phyloP scores from a whole-genome alignment of 2,329 filamentous ascomycete genomes.

The Aspergillus versicolor region DNA sequence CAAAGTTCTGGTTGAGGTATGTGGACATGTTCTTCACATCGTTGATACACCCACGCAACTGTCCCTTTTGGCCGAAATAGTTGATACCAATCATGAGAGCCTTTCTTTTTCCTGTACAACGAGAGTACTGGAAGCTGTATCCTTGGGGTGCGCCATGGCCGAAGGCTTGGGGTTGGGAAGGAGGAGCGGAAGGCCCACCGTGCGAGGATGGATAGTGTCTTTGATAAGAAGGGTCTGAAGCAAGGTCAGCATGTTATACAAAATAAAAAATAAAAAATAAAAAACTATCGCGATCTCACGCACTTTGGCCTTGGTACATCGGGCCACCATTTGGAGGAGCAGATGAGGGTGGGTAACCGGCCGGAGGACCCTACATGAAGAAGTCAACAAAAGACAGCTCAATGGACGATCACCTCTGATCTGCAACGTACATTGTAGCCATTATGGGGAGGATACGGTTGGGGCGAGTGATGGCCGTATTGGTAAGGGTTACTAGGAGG shows the following conservation, averaged over 20 bases:
- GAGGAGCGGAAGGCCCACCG: constrained; percentile 64
- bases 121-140: constrained; percentile 88
- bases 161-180: constrained; percentile 67
- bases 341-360: constrained; percentile 24
- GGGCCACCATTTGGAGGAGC: constrained; percentile 37
- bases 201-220: constrained; percentile 37
- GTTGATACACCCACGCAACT: constrained; percentile 92
- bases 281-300: constrained; percentile 12
- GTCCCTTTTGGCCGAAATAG: constrained; percentile 89
- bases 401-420: neutral
- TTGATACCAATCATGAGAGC: constrained; percentile 93
- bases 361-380: constrained; percentile 23
- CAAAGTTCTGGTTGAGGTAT: constrained; percentile 84
- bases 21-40: constrained; percentile 96
- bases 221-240: constrained; percentile 57
- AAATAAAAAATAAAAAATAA: neutral
- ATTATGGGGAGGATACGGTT: constrained; percentile 32
- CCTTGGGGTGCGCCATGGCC: constrained; percentile 75
- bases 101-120: constrained; percentile 84
- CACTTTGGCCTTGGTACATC: constrained; percentile 44
- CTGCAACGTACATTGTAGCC: constrained; percentile 38
- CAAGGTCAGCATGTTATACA: neutral
- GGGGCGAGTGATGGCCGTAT: constrained; percentile 46
- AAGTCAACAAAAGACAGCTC: constrained; percentile 15
- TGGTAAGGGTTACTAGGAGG: constrained; percentile 39